These are phyloP conservation scores for Glaciozyma martinii DNA, from an alignment of 768 basidiomycete genomes.

Conservation along the genomic window DNA sequence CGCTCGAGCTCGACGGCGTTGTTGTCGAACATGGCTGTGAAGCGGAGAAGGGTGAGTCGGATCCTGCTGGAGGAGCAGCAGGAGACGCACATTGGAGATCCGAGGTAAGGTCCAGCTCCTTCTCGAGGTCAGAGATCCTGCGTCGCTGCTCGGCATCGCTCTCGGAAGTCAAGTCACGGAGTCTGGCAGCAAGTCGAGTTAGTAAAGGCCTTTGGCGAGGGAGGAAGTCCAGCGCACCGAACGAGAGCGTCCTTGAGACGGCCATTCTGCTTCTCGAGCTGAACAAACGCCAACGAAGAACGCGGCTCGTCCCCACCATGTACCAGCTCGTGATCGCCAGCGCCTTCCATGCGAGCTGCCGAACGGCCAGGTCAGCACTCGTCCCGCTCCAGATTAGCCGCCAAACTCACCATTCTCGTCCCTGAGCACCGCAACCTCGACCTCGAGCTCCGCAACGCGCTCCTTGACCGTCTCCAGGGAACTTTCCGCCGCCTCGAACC, in stretches of 20 bases:
- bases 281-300: constrained; percentile 53
- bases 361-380: constrained; percentile 27
- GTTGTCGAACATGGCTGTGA: constrained; percentile 47
- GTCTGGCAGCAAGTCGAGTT: constrained; percentile 41
- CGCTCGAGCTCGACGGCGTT: constrained; percentile 70
- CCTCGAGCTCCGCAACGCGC: constrained; percentile 23
- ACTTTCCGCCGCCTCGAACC: constrained; percentile 64
- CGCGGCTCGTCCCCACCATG: constrained; percentile 4
- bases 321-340: constrained; percentile 39
- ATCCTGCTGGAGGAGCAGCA: not conserved
- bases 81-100: constrained; percentile 56
- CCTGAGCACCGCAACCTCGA: constrained; percentile 21
- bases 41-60: not conserved
- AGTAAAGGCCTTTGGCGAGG: not conserved
- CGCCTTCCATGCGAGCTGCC: constrained; percentile 27
- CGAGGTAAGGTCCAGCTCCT: constrained; percentile 66
- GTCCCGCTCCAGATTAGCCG: constrained; percentile 3
- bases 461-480: constrained; percentile 59
- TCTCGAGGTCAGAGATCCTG: constrained; percentile 79
- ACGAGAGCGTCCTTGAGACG: constrained; percentile 88
- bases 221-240: constrained; percentile 46
- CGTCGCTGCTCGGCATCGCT: constrained; percentile 73
- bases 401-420: constrained; percentile 15
- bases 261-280: constrained; percentile 94
- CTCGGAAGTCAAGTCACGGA: constrained; percentile 81